Percentiles rank a stretch among this genome's conserved stretches.
Conservation (phyloP, 257 asterid species). For the Schizonepeta tenuifolia region DNA sequence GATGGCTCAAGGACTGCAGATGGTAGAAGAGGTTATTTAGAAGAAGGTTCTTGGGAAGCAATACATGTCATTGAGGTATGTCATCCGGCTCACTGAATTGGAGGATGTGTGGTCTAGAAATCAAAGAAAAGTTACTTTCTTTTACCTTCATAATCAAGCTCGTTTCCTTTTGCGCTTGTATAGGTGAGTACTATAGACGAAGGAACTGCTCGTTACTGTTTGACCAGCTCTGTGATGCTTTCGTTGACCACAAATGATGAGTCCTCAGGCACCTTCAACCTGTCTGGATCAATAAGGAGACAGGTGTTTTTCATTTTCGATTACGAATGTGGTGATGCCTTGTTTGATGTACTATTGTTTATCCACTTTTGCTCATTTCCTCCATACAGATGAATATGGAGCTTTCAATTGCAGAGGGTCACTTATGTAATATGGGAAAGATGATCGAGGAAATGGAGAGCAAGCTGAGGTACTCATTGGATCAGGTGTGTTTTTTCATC, state of each 20-base stretch:
- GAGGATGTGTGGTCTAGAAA: not conserved
- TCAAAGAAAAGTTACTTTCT: conserved; percentile 22
- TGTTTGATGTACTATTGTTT: not conserved
- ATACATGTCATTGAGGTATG: conserved; percentile 96
- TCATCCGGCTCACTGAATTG: conserved; percentile 12
- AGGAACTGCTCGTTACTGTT: conserved; percentile 76
- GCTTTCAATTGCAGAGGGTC: conserved; percentile 82
- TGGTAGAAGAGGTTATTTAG: conserved; percentile 88
- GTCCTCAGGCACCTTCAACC: conserved; percentile 82
- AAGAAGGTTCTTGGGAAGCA: conserved; percentile 99
- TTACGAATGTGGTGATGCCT: conserved; percentile 4
- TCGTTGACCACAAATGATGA: conserved; percentile 86
- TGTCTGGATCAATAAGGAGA: conserved; percentile 98
- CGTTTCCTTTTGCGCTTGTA: conserved; percentile 19
- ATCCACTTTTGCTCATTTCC: not conserved
- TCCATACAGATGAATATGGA: conserved; percentile 79
- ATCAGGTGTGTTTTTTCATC: conserved; percentile 60
- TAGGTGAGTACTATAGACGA: conserved; percentile 86
- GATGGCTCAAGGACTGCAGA: conserved; percentile 89
- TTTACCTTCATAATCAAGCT: conserved; percentile 8
- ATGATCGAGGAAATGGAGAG: conserved; percentile 99
- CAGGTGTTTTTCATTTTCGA: conserved; percentile 55
- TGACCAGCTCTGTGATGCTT: conserved; percentile 96
- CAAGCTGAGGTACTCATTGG: conserved; percentile 90
- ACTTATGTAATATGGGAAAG: conserved; percentile 93